Percentiles rank a stretch among this genome's conserved stretches.
These are phyloP conservation scores for Aspergillus kassunensis DNA, from an alignment of 495 filamentous ascomycete genomes.

Conservation along the genomic window DNA sequence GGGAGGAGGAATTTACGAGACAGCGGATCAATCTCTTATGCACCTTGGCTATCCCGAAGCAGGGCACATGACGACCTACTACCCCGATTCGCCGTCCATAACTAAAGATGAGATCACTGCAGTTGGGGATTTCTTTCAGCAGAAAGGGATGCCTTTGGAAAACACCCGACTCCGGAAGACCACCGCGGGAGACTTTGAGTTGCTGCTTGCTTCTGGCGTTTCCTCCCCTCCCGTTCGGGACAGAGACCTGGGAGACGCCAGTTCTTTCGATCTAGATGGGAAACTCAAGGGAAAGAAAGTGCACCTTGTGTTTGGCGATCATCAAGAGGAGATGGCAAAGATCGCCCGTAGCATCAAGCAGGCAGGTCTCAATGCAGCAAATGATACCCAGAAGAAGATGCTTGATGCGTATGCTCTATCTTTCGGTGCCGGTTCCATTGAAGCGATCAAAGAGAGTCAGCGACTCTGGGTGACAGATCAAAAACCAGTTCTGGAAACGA, in stretches of 20 bases:
- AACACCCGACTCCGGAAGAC: conserved; percentile 86
- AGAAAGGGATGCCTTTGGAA: conserved; percentile 71
- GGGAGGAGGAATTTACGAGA: conserved; percentile 70
- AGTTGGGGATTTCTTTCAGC: conserved; percentile 68
- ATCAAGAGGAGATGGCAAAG: conserved; percentile 73
- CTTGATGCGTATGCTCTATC: conserved; percentile 76
- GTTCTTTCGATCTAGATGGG: conserved; percentile 60
- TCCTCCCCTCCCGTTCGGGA: conserved; percentile 53
- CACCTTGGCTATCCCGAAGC: conserved; percentile 80
- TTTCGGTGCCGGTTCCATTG: conserved; percentile 78
- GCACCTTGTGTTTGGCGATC: conserved; percentile 79
- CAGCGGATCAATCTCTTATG: conserved; percentile 60
- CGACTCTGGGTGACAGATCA: conserved; percentile 90
- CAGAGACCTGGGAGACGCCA: conserved; percentile 65
- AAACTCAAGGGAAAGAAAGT: conserved; percentile 64
- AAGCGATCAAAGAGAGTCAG: conserved; percentile 88
- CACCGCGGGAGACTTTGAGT: conserved; percentile 63
- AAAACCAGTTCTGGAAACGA: conserved; percentile 81
- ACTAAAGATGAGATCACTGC: conserved; percentile 77
- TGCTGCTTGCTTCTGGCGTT: conserved; percentile 77
- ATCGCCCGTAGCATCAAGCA: conserved; percentile 67
- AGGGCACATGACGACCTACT: conserved; percentile 88
- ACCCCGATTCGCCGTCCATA: conserved; percentile 82
- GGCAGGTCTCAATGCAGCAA: conserved; percentile 72
- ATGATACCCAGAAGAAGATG: conserved; percentile 84